Percentiles rank a stretch among this genome's conserved stretches.
phyloP scores from a whole-genome alignment of 257 asterid species.

The Apocynum venetum region DNA sequence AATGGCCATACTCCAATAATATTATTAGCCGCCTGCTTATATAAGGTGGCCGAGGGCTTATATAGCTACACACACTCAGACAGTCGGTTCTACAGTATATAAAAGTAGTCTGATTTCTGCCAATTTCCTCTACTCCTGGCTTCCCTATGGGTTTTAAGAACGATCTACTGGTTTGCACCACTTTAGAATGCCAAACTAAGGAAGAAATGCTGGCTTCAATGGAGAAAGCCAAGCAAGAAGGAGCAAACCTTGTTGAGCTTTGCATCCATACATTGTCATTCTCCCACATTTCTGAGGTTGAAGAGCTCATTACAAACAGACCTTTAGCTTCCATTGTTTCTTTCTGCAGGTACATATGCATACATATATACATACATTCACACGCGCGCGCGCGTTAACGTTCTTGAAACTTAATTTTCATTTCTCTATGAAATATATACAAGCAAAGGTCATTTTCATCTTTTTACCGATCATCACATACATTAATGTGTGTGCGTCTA shows the following conservation, averaged over 20 bases:
- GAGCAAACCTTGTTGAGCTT: conserved; percentile 58
- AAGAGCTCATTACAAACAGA: conserved; percentile 28
- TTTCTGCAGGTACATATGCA: conserved; percentile 33
- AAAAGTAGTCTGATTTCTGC: not conserved
- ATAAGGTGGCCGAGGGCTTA: not conserved
- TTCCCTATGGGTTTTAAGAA: conserved; percentile 33
- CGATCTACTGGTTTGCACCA: conserved; percentile 37
- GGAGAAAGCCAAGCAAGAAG: conserved; percentile 47
- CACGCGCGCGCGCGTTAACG: not conserved
- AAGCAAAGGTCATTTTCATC: not conserved
- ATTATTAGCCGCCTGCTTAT: no score
- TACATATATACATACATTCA: not conserved
- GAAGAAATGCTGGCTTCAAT: conserved; percentile 43
- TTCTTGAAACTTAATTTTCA: not conserved
- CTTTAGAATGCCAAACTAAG: conserved; percentile 41
- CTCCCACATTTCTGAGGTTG: conserved; percentile 43
- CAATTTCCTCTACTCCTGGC: not conserved
- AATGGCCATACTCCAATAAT: no score
- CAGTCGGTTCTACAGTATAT: not conserved
- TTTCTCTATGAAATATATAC: not conserved
- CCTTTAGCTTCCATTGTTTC: conserved; percentile 49
- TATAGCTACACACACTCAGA: not conserved
- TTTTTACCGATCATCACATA: not conserved
- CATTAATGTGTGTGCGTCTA: no score
- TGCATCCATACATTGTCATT: conserved; percentile 41